phyloP scores from a whole-genome alignment of 345 rosid genomes.

The Excoecaria agallocha region DNA sequence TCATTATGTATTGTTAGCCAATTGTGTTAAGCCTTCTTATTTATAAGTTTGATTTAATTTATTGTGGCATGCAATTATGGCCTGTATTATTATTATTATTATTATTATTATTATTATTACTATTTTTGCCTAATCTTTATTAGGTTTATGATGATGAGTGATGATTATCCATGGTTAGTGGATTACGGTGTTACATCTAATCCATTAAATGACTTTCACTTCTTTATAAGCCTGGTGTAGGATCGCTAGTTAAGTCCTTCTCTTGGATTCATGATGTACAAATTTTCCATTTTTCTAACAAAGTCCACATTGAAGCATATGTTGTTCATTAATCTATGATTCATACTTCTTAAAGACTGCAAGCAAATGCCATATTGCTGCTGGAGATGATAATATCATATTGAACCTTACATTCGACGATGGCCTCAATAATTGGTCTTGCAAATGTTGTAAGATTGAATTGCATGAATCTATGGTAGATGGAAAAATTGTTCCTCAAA shows the following conservation, averaged over 20 bases:
- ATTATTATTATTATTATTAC: too few relatives aligned
- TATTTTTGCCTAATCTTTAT: too few relatives aligned
- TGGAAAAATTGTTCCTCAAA: constrained; percentile 60
- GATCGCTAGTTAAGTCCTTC: not conserved
- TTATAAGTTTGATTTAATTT: too few relatives aligned
- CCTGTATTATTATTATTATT: too few relatives aligned
- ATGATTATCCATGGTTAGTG: too few relatives aligned
- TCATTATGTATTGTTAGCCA: too few relatives aligned
- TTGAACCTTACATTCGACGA: constrained; percentile 74
- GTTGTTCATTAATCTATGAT: too few relatives aligned
- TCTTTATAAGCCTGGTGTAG: not conserved
- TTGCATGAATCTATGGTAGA: constrained; percentile 67
- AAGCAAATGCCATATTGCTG: not conserved
- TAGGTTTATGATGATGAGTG: too few relatives aligned
- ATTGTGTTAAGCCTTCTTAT: too few relatives aligned
- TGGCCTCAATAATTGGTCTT: constrained; percentile 81
- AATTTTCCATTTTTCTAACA: not conserved
- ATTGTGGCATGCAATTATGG: too few relatives aligned
- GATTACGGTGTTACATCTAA: too few relatives aligned
- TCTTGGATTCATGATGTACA: not conserved
- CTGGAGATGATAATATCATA: constrained; percentile 45
- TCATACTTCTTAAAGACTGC: constrained; percentile 6
- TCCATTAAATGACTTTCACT: not conserved
- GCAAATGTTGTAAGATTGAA: constrained; percentile 73
- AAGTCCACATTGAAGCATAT: not conserved